Evolutionary conservation across 768 basidiomycete genomes (phyloP), one percentile per base, ranked within the genome.

Genomic region (Tylopilus vinaceipallidus): DNA sequence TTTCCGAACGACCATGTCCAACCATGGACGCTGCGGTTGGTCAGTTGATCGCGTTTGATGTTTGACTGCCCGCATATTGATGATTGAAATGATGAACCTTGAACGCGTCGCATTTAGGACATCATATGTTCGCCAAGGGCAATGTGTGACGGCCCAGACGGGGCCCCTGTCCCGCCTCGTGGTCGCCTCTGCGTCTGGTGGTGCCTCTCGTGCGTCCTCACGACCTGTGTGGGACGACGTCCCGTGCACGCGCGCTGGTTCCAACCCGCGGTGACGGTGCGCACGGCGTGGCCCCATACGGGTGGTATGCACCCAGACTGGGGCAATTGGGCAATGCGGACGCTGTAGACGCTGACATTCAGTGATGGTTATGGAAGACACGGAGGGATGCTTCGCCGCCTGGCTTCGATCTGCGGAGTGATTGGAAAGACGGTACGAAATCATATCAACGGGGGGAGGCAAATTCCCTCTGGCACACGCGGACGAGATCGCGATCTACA

Each of bases 371-470:
- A 64, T 65, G 62, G 62, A 65, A 54, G 57, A 51, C 46, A 38
- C 26, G 26, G 10, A 30, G 52, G 40, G 8, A 52, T 50, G 54
- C 29, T 40, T 51, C 43, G 36, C 49, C 36, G 36, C 41, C 42
- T 35, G 26, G 54, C 52, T 57, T 59, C 63, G 60, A 60, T 62
- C 57, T 64, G 62, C 53, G 62, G 55, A 57, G 63, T 50, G 50
- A 57, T 59, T 40, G n/a, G n/a, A n/a, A 54, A 49, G 26, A 3
- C 17, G 11, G 20, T 44, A 55, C 39, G 23, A 39, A 29, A 57
- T 60, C 49, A 53, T 30, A 59, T 56, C 52, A 58, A 62, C 24
- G 50, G 52, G 48, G 52, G 46, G 47, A n/a, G n/a, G n/a, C n/a
- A 30, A 40, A 42, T 33, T 45, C 19, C 38, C 13, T 13, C 34